Percentiles rank a stretch among this genome's conserved stretches.
Conservation (phyloP, 495 filamentous ascomycete genomes). For the Haplographium delicatum region DNA sequence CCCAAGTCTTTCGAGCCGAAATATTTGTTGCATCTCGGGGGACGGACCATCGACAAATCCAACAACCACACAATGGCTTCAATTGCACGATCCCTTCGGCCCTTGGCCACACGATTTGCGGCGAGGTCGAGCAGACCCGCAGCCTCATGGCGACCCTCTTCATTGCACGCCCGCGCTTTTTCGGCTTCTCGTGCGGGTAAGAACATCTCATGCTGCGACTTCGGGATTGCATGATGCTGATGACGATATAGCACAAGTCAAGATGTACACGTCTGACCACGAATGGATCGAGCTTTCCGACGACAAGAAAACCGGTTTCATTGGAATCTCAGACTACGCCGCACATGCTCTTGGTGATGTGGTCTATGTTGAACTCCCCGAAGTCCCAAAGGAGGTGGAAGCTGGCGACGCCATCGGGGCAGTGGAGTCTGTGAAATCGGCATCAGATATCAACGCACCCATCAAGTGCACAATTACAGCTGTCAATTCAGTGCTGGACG, state of each 20-base stretch:
- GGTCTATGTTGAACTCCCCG: slow-evolving; percentile 91
- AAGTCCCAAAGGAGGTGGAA: slow-evolving; percentile 52
- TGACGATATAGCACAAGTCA: slow-evolving; percentile 44
- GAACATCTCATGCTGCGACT: not conserved
- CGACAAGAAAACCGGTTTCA: slow-evolving; percentile 61
- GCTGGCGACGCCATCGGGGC: slow-evolving; percentile 82
- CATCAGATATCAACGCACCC: slow-evolving; percentile 90
- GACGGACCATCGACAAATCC: slow-evolving; percentile 2
- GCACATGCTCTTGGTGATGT: slow-evolving; percentile 90
- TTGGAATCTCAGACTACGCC: slow-evolving; percentile 90
- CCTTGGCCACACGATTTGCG: slow-evolving; percentile 19
- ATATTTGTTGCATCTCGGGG: too few relatives aligned
- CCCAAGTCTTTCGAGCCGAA: too few relatives aligned
- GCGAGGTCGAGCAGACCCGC: slow-evolving; percentile 8
- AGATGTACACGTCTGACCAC: slow-evolving; percentile 95
- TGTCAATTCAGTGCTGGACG: slow-evolving; percentile 67
- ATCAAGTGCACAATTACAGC: slow-evolving; percentile 68
- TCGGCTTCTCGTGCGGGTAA: slow-evolving; percentile 17
- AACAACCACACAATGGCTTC: slow-evolving; percentile 23
- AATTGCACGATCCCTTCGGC: slow-evolving; percentile 27
- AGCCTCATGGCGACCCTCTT: slow-evolving; percentile 13
- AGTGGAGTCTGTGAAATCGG: slow-evolving; percentile 96
- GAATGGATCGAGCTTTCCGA: slow-evolving; percentile 90
- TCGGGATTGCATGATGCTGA: slow-evolving; percentile 6
- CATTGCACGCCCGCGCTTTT: slow-evolving; percentile 19